Evolutionary conservation across 31 red algal species (phyloP).

Genomic region (Asparagopsis taxiformis): DNA sequence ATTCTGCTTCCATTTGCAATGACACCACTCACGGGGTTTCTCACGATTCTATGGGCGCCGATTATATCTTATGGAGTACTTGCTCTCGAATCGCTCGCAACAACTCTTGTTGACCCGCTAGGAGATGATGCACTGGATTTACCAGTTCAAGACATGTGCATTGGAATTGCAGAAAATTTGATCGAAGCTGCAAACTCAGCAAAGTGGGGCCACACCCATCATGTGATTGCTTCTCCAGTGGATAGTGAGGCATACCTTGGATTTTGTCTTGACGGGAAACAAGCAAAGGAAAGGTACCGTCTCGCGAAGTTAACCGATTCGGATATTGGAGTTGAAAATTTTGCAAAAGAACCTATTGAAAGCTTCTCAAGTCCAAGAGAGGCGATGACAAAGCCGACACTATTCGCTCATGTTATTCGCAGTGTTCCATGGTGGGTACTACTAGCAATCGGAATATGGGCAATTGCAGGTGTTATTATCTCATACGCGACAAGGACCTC

Average conservation of each 20-base stretch:
- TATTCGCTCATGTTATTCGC: not conserved
- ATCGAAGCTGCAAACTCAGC: not conserved
- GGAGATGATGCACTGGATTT: constrained; percentile 19
- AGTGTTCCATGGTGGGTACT: not conserved
- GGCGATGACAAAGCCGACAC: not conserved
- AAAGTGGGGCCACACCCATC: not conserved
- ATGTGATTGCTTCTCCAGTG: not conserved
- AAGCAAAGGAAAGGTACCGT: not conserved
- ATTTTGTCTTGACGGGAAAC: not conserved
- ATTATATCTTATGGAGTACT: constrained; percentile 33
- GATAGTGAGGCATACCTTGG: not conserved
- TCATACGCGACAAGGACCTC: not conserved
- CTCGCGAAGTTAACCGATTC: not conserved
- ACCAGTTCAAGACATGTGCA: constrained; percentile 17
- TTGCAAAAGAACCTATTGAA: not conserved
- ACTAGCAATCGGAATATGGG: not conserved
- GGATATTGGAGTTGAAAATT: not conserved
- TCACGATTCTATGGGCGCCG: constrained; percentile 43
- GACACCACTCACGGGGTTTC: constrained; percentile 16
- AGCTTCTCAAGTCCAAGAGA: not conserved
- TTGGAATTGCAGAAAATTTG: not conserved
- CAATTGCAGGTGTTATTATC: not conserved
- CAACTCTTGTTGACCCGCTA: constrained; percentile 32
- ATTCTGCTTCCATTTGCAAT: constrained; percentile 28
- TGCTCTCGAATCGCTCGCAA: constrained; percentile 14